A percentile compares a stretch with the other conserved stretches of the same genome.
phyloP scores from a whole-genome alignment of 176 grass and related monocot species.

The Avena insularis region DNA sequence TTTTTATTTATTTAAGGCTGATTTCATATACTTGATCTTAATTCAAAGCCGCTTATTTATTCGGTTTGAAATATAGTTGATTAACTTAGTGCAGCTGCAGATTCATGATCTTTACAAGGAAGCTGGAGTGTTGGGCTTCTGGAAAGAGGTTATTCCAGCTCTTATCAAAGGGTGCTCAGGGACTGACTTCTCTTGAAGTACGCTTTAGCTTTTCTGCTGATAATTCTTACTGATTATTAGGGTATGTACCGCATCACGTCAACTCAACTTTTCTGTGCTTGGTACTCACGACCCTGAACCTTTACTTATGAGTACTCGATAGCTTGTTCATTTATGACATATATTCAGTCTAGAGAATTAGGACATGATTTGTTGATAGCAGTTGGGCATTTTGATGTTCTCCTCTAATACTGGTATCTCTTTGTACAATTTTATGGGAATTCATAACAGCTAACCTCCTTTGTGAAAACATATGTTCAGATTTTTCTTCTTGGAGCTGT shows the following conservation, averaged over 20 bases:
- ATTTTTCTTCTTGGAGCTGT: slow-evolving; percentile 91
- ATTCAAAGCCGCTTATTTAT: not conserved
- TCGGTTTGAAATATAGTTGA: slow-evolving; percentile 21
- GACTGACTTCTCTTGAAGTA: slow-evolving; percentile 88
- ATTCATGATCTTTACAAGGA: slow-evolving; percentile 86
- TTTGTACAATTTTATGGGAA: slow-evolving; percentile 16
- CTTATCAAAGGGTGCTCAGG: slow-evolving; percentile 97
- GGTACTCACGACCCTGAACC: not conserved
- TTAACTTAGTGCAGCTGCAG: slow-evolving; percentile 51
- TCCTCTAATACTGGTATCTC: slow-evolving; percentile 15
- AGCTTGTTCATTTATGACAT: slow-evolving; percentile 6
- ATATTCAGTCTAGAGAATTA: slow-evolving; percentile 10
- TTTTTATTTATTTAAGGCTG: slow-evolving; percentile 1
- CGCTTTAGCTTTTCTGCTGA: slow-evolving; percentile 30
- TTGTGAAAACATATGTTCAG: slow-evolving; percentile 54
- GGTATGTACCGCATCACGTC: not conserved
- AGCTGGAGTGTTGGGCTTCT: slow-evolving; percentile 83
- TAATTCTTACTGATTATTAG: slow-evolving; percentile 7
- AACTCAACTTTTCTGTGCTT: not conserved
- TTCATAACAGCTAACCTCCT: slow-evolving; percentile 22
- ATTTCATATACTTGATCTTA: not conserved
- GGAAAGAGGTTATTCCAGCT: slow-evolving; percentile 91
- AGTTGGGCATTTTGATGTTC: slow-evolving; percentile 1
- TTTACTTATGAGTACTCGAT: slow-evolving; percentile 26
- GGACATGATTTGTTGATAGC: not conserved